These are phyloP conservation scores for Geosmithia putterillii DNA, from an alignment of 2,329 filamentous ascomycete genomes.

Conservation along the genomic window DNA sequence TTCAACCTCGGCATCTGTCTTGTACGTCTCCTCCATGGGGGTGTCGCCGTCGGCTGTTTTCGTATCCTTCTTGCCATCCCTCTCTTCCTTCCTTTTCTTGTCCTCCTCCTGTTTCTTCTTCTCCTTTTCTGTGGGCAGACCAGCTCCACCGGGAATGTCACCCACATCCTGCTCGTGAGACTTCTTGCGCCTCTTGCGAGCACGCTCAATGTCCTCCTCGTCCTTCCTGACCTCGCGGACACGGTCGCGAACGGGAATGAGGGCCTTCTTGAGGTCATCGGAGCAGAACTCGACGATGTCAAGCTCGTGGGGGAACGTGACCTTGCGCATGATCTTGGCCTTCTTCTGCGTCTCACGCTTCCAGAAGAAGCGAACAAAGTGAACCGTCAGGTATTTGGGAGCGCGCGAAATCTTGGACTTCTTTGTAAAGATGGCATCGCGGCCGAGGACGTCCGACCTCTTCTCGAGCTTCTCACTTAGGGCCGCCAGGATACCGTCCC, in stretches of 20 bases:
- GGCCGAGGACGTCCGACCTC: conserved; percentile 61
- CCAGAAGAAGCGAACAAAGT: conserved; percentile 98
- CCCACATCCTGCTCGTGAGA: conserved; percentile 32
- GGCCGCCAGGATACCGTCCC: conserved; percentile 74
- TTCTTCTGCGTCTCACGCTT: conserved; percentile 93
- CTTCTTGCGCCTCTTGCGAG: conserved; percentile 81
- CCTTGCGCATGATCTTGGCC: conserved; percentile 98
- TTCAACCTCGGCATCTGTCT: conserved; percentile 89
- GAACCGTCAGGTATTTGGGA: conserved; percentile 90
- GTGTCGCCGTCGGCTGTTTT: conserved; percentile 46
- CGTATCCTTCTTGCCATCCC: conserved; percentile 23
- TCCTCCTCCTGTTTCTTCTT: conserved; percentile 36
- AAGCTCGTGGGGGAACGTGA: conserved; percentile 87
- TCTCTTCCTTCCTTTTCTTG: conserved; percentile 33
- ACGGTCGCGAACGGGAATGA: conserved; percentile 91
- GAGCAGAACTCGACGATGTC: conserved; percentile 94
- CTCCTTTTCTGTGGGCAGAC: conserved; percentile 36
- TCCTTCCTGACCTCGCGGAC: conserved; percentile 92
- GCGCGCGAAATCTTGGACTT: conserved; percentile 79
- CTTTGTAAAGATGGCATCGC: conserved; percentile 80
- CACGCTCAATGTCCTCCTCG: conserved; percentile 82
- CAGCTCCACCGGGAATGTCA: conserved; percentile 32
- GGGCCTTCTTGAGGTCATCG: conserved; percentile 68
- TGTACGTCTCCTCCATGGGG: conserved; percentile 71
- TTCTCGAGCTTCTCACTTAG: conserved; percentile 89